These are phyloP conservation scores for Barnettozyma hawaiiensis DNA, from an alignment of 1,139 yeast species.

Conservation along the genomic window DNA sequence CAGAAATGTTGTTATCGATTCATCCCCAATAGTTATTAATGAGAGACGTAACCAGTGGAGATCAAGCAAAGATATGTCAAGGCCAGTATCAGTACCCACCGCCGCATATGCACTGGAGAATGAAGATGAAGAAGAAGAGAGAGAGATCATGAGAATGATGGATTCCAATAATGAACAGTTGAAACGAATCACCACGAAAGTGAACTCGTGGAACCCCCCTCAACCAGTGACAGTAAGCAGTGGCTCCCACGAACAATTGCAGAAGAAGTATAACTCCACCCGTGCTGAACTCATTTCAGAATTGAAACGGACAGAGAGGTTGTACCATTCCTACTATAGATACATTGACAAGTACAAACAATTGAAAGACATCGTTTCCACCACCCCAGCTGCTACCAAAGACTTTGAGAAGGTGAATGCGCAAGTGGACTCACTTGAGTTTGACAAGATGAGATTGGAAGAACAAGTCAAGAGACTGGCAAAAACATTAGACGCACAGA, in stretches of 20 bases:
- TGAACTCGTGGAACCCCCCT: slow-evolving; percentile 18
- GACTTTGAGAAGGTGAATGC: slow-evolving; percentile 12
- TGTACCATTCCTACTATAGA: slow-evolving; percentile 36
- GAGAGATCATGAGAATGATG: slow-evolving; percentile 13
- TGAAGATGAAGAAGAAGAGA: slow-evolving; percentile 16
- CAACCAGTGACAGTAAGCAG: slow-evolving; percentile 5
- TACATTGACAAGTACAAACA: slow-evolving; percentile 34
- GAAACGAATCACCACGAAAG: slow-evolving; percentile 18
- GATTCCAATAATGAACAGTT: slow-evolving; percentile 27
- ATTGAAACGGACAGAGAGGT: slow-evolving; percentile 28
- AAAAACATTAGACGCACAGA: slow-evolving; percentile 21
- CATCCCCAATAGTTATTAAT: slow-evolving; percentile 11
- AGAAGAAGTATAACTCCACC: slow-evolving; percentile 30
- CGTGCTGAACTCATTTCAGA: slow-evolving; percentile 31
- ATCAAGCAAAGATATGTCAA: not conserved
- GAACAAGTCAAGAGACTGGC: slow-evolving; percentile 24
- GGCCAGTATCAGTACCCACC: not conserved
- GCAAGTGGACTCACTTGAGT: slow-evolving; percentile 17
- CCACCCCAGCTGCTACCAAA: not conserved
- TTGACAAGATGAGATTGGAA: slow-evolving; percentile 23
- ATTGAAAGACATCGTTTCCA: slow-evolving; percentile 7
- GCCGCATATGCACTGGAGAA: not conserved
- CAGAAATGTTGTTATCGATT: slow-evolving; percentile 10
- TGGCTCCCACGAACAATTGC: slow-evolving; percentile 17
- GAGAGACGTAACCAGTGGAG: not conserved